phyloP scores from a whole-genome alignment of 2,329 filamentous ascomycete species.

The Aspergillus fumigatus region DNA sequence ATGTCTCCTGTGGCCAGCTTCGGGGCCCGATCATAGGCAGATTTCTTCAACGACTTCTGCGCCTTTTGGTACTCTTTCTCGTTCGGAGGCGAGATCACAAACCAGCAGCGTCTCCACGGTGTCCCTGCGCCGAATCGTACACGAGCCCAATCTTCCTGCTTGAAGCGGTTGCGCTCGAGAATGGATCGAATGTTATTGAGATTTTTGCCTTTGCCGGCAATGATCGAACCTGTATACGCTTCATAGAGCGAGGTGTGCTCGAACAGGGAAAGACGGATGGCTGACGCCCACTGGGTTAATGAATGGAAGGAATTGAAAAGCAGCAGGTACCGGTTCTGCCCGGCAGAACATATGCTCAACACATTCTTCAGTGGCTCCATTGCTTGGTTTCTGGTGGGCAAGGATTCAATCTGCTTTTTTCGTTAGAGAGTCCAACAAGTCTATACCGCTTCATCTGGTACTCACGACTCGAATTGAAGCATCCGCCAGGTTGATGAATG shows the following conservation, averaged over 20 bases:
- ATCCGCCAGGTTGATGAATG: conserved; percentile 95
- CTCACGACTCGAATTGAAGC: conserved; percentile 95
- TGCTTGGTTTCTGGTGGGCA: conserved; percentile 73
- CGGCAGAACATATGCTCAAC: conserved; percentile 90
- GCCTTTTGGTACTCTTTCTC: conserved; percentile 85
- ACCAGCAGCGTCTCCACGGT: conserved; percentile 95
- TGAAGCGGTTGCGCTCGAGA: conserved; percentile 73
- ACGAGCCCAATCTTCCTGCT: conserved; percentile 86
- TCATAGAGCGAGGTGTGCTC: conserved; percentile 92
- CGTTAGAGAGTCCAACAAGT: conserved; percentile 1
- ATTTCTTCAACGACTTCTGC: conserved; percentile 74
- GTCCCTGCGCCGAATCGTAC: conserved; percentile 94
- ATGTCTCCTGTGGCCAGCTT: conserved; percentile 78
- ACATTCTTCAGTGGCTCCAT: conserved; percentile 89
- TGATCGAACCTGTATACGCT: conserved; percentile 91
- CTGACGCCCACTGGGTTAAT: conserved; percentile 90
- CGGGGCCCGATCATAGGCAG: conserved; percentile 71
- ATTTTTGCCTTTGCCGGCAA: conserved; percentile 85
- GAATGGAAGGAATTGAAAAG: conserved; percentile 96
- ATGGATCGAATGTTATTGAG: conserved; percentile 88
- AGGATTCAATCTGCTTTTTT: conserved; percentile 69
- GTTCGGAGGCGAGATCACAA: conserved; percentile 84
- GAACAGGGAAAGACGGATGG: conserved; percentile 88
- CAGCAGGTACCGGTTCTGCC: conserved; percentile 88
- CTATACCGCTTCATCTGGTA: conserved; percentile 4